Conservation (phyloP, 2,329 filamentous ascomycete species). For the Neofusicoccum parvum region DNA sequence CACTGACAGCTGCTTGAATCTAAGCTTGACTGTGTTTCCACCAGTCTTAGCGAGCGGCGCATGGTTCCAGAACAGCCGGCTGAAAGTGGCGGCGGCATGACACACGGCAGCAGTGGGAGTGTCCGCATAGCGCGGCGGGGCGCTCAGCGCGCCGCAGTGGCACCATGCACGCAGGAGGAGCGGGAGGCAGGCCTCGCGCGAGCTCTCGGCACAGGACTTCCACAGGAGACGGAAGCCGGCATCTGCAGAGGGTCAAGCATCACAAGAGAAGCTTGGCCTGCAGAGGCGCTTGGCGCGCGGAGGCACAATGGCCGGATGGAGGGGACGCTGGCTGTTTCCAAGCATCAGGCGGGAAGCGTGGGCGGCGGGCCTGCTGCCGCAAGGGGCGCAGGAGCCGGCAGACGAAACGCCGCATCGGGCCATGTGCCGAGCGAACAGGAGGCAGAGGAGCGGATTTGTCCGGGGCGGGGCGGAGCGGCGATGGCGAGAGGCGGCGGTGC, state of each 20-base stretch:
- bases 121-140: background rate
- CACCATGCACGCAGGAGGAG: background rate
- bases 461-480: conserved; percentile 5
- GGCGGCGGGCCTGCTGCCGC: background rate
- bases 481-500: background rate
- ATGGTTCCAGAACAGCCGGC: background rate
- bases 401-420: background rate
- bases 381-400: background rate
- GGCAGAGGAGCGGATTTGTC: background rate
- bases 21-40: conserved; percentile 7
- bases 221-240: conserved; percentile 1
- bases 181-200: background rate
- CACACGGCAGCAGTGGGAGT: background rate
- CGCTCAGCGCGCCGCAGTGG: background rate
- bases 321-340: background rate
- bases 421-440: background rate
- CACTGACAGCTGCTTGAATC: background rate
- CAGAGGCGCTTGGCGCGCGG: background rate
- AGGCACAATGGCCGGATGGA: background rate
- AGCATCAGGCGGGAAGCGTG: background rate
- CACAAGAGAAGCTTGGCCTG: conserved; percentile 9
- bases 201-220: background rate
- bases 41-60: conserved; percentile 1
- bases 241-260: background rate
- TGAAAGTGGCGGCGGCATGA: background rate